Evolutionary conservation across 495 filamentous ascomycete species (phyloP).

Genomic region (Oidiodendron maius): DNA sequence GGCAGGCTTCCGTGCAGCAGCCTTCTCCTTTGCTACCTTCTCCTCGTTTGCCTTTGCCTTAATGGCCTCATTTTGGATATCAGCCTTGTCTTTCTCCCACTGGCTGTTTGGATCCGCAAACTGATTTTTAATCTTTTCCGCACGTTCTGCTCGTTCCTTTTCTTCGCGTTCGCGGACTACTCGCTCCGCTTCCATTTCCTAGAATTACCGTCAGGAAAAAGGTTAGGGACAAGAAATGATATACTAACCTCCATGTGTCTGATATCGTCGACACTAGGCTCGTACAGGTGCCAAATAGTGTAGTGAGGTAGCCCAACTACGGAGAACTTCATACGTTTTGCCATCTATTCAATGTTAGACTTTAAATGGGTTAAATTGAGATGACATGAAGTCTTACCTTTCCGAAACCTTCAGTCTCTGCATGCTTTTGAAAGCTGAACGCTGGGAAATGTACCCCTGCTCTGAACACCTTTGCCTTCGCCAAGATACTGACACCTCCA

Average conservation of each 20-base stretch:
- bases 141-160: conserved; percentile 56
- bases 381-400: no score
- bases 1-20: background rate
- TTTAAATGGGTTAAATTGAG: background rate
- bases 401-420: conserved; percentile 97
- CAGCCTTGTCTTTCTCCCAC: conserved; percentile 79
- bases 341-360: conserved; percentile 61
- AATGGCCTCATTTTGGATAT: conserved; percentile 61
- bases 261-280: conserved; percentile 94
- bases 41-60: conserved; percentile 22
- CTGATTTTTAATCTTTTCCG: conserved; percentile 62
- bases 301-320: conserved; percentile 98
- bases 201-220: no score
- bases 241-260: conserved; percentile 79
- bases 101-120: conserved; percentile 64
- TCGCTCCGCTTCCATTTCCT: conserved; percentile 85
- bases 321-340: conserved; percentile 88
- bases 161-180: conserved; percentile 68
- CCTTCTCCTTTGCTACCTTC: background rate
- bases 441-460: conserved; percentile 96
- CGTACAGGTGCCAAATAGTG: conserved; percentile 99
- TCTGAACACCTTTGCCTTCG: conserved; percentile 92
- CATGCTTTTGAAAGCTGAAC: conserved; percentile 98
- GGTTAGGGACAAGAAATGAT: background rate
- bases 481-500: conserved; percentile 93